Base-by-base conservation (phyloP, 768 basidiomycete species). In the Lyophyllum semitale region DNA sequence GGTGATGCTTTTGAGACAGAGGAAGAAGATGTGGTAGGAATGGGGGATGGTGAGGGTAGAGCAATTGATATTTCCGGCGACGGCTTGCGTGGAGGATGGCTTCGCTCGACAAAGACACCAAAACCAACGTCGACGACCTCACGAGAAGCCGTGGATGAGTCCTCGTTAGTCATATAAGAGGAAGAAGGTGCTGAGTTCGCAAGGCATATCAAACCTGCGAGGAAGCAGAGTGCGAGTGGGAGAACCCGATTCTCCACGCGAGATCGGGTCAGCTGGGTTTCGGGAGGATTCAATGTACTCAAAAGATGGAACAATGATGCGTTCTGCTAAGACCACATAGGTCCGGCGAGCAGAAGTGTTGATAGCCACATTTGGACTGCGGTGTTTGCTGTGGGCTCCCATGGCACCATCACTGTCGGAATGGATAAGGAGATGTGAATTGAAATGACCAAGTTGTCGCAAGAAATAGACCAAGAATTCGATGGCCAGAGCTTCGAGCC, bases 391-490 rank as follows among this genome's bases (percentile, higher is more conserved):
- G 42, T 61, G 64, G 12, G 71, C 57, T 20, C 67, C 66, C 12
- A 72, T 68, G 4, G 63, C 53, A 22, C 71, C 71, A 22, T 63
- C 23, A 53, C 70, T 73, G 55, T 73, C 69, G 1, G 66, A 68
- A 35, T 54, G 60, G 22, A 68, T 48, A 18, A 62, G 51, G 8
- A 70, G 9, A 37, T 59, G 48, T 4, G 26, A 33, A 33, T 69
- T 42, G 1, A 20, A 18, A 11, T 32, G 15, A 1, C 11, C 4
- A 1, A 43, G 30, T 18, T 43, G 51, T 3, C 13, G 9, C 17
- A 45, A 20, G 43, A 40, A 38, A 20, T 27, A 30, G 12, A 54
- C 8, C 9, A 13, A 5, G 5, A 37, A 5, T 40, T 44, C 43
- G 20, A 55, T 26, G 25, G 59, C 65, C 0, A 67, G 25, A 0